Evolutionary conservation across 306 rosid species (phyloP), one percentile per base, ranked within the genome.

Genomic region (Rosa multiflora): DNA sequence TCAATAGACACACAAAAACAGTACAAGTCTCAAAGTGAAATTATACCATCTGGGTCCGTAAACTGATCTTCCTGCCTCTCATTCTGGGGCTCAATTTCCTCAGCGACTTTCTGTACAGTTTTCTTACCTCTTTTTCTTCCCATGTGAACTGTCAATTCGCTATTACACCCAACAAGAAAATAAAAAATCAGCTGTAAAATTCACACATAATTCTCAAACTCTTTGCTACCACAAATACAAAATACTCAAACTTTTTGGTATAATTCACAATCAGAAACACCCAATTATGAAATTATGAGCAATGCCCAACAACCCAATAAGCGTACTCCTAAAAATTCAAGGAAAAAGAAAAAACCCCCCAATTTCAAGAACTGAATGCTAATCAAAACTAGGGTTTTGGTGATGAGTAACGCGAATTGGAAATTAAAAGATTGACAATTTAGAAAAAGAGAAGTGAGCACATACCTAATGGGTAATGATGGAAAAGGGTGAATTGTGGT

Each of bases 31-130:
- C 14, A 68, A 32, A 42, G 12, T 17, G 42, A 59, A 72, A 39
- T 15, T 39, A 11, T 77, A 88, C 98, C 91, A 81, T 94, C 86
- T 52, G 82, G 86, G 81, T 90, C 91, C 1, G 83, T 53, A 70
- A 86, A 85, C 37, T 80, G 78, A 83, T 85, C 80, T 47, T 64
- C 55, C 40, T 79, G 81, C 81, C 82, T 72, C 67, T 79, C 85
- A 67, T 10, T 53, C 74, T 80, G 77, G 17, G 68, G 62, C 9
- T 81, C 91, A 46, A 75, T 78, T 18, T 46, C 85, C 75, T 66
- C 79, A 3, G 62, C 53, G 7, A 42, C 69, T 7, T 74, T 67
- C 52, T 74, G 83, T 20, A 66, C 85, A 0, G 77, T 69, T 85
- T 69, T 90, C 75, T 75, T 90, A 51, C 75, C 80, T 85, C 77